Evolutionary conservation across 2,329 filamentous ascomycete genomes (phyloP), one percentile per base, ranked within the genome.

Genomic region (Paraphoma chrysanthemicola): DNA sequence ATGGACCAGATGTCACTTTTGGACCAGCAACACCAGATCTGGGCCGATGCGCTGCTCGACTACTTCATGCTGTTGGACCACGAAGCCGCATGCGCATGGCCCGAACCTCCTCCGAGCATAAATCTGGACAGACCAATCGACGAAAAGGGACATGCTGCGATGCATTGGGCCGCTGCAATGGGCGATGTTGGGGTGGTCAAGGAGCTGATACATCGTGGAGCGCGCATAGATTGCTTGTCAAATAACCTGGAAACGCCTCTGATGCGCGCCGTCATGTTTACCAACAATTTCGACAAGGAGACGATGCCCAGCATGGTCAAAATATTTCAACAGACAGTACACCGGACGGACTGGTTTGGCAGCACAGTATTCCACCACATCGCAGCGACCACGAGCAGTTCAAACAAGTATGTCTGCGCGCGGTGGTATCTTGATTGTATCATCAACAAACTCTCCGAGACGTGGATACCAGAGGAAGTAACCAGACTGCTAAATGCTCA

Each of bases 131-230:
- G 92, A 75, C 84, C 89, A n/a, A 97, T 99, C 60, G 95, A 99
- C 74, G 90, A 93, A 43, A 93, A 96, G 68, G 89, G 90, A 9
- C 93, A 98, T 71, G 96, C 93, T 2, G 93, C 94, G 6, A 85
- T 99, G 64, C 95, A 99, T 74, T 99, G 95, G 95, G 95, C 93
- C 16, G 93, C 92, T 51, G 92, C 95, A 23, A 99, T 99, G 94
- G 95, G 95, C 56, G 95, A 98, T 66, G 83, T 97, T 30, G 91
- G 94, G 47, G 91, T 98, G 14, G 92, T 97, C 59, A 92, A 90
- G 75, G 90, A 96, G 75, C 82, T 99, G 16, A 90, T 95, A 67
- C 85, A 88, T 41, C 92, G 93, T 58, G 89, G 91, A 42, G 93
- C 94, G 10, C 87, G 87, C 58, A 82, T 92, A 14, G 86, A 87